Evolutionary conservation across 148 eudicot genomes (phyloP), one percentile per base, ranked within the genome.

Genomic region (Silene uniflora): DNA sequence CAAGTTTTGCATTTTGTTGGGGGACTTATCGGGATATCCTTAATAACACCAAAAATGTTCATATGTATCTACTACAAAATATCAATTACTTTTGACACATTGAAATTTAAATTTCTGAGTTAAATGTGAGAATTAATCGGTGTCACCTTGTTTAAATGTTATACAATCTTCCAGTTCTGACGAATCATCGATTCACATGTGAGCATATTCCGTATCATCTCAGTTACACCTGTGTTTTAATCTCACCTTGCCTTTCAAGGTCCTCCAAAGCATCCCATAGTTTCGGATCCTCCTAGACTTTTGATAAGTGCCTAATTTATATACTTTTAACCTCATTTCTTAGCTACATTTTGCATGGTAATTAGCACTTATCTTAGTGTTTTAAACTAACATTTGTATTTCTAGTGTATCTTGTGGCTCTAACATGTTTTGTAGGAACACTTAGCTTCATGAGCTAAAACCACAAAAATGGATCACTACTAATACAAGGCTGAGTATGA

Each of bases 251-350:
- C 74, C 80, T 89, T 55, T 86, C 91, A 44, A 91, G 80, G 78
- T 84, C 96, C 69, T 94, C 96, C 82, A 94, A 73, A 69, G 91
- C 96, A 72, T 85, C 89, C 98, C 98, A 94, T 55, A 94, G 72
- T 61, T 90, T 89, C 6, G 96, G 86, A 75, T 94, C 97, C 60
- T 80, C 91, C 16, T 89, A 94, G 73, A n/a, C n/a, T n/a, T n/a
- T n/a, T n/a, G n/a, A n/a, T n/a, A n/a, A n/a, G n/a, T n/a, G n/a
- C n/a, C n/a, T n/a, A n/a, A n/a, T n/a, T n/a, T n/a, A n/a, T n/a
- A n/a, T n/a, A n/a, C n/a, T n/a, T n/a, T n/a, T n/a, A n/a, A n/a
- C n/a, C n/a, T n/a, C n/a, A n/a, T n/a, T n/a, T n/a, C n/a, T n/a
- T n/a, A n/a, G n/a, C n/a, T n/a, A n/a, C n/a, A n/a, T n/a, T n/a